These are phyloP conservation scores for Phlyctochytrium arcticum DNA, from an alignment of 192 early-diverging fungal species.

Conservation along the genomic window DNA sequence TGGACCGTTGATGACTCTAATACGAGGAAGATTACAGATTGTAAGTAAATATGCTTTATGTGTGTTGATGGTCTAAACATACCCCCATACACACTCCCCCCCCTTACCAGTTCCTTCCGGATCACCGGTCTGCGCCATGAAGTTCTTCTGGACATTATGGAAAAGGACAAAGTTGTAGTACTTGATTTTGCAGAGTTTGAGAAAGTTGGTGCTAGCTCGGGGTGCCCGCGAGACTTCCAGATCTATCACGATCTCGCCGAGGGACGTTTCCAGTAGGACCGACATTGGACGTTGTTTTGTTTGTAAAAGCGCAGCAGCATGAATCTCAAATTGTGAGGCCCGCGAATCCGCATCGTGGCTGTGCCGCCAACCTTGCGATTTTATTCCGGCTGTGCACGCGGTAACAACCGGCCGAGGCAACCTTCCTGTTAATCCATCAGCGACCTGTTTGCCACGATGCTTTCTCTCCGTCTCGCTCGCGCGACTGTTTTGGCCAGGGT, in stretches of 20 bases:
- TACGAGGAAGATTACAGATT: neutral
- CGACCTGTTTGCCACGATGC: too few species aligned
- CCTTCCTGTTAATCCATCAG: too few species aligned
- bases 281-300: conserved; percentile 36
- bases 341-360: too few species aligned
- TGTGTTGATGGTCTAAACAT: neutral
- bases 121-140: conserved; percentile 76
- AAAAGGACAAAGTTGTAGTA: conserved; percentile 81
- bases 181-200: conserved; percentile 88
- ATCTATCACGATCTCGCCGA: conserved; percentile 88
- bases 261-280: conserved; percentile 84
- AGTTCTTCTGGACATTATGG: conserved; percentile 76
- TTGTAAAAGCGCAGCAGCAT: too few species aligned
- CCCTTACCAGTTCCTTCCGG: conserved; percentile 67
- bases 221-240: conserved; percentile 72
- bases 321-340: too few species aligned
- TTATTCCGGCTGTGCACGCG: too few species aligned
- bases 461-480: conserved; percentile 4
- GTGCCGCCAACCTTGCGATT: too few species aligned
- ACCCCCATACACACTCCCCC: conserved; percentile 69
- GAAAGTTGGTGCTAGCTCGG: conserved; percentile 67
- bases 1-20: conserved; percentile 51
- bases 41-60: conserved; percentile 7
- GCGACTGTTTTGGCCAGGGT: neutral
- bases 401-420: too few species aligned